phyloP scores from a whole-genome alignment of 1,284 basidiomycete genomes.

The Tremellales sp. region DNA sequence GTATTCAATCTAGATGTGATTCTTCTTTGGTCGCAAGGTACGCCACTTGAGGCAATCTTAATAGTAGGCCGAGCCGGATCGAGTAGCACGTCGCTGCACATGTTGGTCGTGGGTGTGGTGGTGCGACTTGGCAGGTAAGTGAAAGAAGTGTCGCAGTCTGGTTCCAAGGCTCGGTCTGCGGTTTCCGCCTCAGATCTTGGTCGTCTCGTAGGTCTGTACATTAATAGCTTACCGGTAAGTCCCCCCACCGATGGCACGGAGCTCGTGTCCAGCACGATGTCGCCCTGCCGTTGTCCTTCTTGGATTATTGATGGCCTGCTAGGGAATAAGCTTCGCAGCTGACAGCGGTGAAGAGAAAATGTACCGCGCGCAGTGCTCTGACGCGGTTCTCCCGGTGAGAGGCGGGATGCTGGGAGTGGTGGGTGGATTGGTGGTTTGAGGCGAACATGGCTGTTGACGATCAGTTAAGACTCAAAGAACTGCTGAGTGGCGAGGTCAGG shows the following conservation, averaged over 20 bases:
- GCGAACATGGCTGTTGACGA: no score
- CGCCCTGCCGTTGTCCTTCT: constrained; percentile 21
- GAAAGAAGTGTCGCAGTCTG: constrained; percentile 19
- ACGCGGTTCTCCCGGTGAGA: constrained; percentile 17
- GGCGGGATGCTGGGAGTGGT: constrained; percentile 8
- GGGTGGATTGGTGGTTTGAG: neutral
- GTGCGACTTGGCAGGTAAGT: constrained; percentile 21
- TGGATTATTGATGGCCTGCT: constrained; percentile 27
- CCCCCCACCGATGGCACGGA: constrained; percentile 18
- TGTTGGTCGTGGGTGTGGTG: constrained; percentile 1
- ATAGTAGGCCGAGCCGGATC: no score
- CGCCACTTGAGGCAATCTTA: neutral
- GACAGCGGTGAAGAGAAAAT: neutral
- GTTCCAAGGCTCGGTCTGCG: constrained; percentile 18
- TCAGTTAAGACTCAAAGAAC: no score
- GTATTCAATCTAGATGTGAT: neutral
- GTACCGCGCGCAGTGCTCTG: constrained; percentile 16
- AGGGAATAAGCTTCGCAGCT: neutral
- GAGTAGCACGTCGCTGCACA: no score
- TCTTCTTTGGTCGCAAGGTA: neutral
- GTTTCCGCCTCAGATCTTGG: neutral
- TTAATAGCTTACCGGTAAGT: constrained; percentile 14
- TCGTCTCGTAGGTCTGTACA: neutral
- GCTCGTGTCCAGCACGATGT: constrained; percentile 15
- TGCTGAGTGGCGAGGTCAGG: no score